A percentile compares a stretch with the other conserved stretches of the same genome.
phyloP scores from a whole-genome alignment of 208 protist species.

The Trypanosoma theileri region DNA sequence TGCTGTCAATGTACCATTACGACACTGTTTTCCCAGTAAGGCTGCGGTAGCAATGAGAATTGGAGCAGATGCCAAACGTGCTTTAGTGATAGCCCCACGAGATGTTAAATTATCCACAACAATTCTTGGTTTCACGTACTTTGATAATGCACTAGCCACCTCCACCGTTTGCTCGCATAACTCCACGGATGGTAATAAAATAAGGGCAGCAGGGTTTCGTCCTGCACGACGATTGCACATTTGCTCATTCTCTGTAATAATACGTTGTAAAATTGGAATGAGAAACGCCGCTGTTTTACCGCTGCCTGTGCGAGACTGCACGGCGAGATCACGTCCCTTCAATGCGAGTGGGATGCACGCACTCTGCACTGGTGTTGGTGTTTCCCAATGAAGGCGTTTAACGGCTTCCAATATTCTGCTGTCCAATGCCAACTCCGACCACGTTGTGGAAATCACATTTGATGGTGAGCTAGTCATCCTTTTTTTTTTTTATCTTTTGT shows the following conservation, averaged over 20 bases:
- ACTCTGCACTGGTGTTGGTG: constrained; percentile 93
- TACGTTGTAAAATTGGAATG: constrained; percentile 83
- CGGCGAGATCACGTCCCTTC: constrained; percentile 86
- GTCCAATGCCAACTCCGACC: constrained; percentile 81
- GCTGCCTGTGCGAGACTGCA: constrained; percentile 86
- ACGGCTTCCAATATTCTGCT: constrained; percentile 81
- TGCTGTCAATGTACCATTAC: constrained; percentile 51
- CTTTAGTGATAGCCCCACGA: constrained; percentile 53
- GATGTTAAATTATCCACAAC: constrained; percentile 81
- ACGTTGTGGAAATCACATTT: constrained; percentile 42
- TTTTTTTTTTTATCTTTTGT: neutral
- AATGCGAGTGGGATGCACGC: constrained; percentile 93
- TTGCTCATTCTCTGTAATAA: constrained; percentile 79
- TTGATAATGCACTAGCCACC: constrained; percentile 63
- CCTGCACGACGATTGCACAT: constrained; percentile 38
- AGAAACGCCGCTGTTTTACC: constrained; percentile 91
- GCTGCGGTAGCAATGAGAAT: constrained; percentile 86
- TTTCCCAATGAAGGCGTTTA: constrained; percentile 73
- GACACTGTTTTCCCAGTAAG: constrained; percentile 70
- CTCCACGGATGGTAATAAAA: constrained; percentile 96
- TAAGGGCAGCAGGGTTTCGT: constrained; percentile 81
- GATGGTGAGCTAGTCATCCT: constrained; percentile 4
- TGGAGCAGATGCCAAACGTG: constrained; percentile 67
- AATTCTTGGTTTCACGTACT: constrained; percentile 79
- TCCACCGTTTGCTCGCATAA: constrained; percentile 94